phyloP scores from a whole-genome alignment of 176 grass and related monocot species.

The Stipa capillata region DNA sequence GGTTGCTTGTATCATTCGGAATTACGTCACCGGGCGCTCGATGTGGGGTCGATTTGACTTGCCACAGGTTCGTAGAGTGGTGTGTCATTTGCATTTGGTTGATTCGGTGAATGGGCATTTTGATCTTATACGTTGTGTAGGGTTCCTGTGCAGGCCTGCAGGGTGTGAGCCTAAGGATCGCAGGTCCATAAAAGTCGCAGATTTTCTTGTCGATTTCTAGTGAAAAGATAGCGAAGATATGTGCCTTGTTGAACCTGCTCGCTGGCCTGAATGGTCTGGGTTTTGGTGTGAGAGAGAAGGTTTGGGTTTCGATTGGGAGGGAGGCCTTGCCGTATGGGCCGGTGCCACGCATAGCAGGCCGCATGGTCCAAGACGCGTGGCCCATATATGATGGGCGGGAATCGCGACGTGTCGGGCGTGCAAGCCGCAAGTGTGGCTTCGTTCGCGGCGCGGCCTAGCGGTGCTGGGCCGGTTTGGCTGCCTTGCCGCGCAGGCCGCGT shows the following conservation, averaged over 20 bases:
- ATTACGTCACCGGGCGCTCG: no score
- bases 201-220: background rate
- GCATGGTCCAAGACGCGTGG: no score
- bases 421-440: no score
- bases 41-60: background rate
- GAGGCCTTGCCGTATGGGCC: no score
- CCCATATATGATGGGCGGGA: no score
- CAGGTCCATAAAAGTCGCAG: background rate
- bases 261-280: background rate
- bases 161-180: background rate
- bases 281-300: no score
- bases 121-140: background rate
- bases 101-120: background rate
- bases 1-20: background rate
- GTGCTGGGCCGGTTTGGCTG: no score
- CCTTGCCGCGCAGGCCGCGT: no score
- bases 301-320: no score
- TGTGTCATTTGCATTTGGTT: background rate
- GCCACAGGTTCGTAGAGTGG: background rate
- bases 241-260: background rate
- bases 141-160: background rate
- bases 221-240: background rate
- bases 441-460: no score
- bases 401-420: no score
- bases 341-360: no score